A percentile compares a stretch with the other conserved stretches of the same genome.
Evolutionary conservation across 192 early-diverging fungal genomes (phyloP).

Genomic region (Backusella mclennaniae): DNA sequence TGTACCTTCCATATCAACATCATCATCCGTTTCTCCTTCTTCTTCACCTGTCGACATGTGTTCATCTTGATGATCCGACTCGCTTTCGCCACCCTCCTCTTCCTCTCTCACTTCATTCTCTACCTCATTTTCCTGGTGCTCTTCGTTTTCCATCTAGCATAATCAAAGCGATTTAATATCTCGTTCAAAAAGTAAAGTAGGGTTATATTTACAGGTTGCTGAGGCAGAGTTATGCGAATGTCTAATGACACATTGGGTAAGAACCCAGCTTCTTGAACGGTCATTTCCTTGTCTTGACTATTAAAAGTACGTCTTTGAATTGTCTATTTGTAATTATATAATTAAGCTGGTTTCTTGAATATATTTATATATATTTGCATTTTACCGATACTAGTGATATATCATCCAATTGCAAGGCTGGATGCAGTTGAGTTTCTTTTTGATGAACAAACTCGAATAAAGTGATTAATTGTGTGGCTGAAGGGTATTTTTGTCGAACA

Average conservation of each 20-base stretch:
- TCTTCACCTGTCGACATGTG: not conserved
- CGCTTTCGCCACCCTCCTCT: not conserved
- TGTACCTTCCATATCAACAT: not conserved
- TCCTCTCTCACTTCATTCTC: not conserved
- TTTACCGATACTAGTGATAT: not conserved
- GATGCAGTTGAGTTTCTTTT: not conserved
- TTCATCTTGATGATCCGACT: not conserved
- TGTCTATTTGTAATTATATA: not conserved
- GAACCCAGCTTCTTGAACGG: constrained; percentile 16
- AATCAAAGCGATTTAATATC: not conserved
- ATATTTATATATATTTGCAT: not conserved
- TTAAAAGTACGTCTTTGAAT: constrained; percentile 15
- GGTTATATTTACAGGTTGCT: not conserved
- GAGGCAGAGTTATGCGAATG: not conserved
- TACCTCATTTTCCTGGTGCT: not conserved
- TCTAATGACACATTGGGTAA: constrained; percentile 18
- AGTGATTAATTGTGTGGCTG: not conserved
- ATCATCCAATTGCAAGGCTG: not conserved
- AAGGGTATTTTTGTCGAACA: constrained; percentile 9
- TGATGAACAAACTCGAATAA: constrained; percentile 6
- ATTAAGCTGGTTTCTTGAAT: not conserved
- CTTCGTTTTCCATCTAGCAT: not conserved
- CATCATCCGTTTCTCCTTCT: not conserved
- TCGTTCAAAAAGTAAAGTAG: not conserved
- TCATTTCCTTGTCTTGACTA: not conserved